Evolutionary conservation across 331 rosid genomes (phyloP).

Genomic region (Quercus tomentella): DNA sequence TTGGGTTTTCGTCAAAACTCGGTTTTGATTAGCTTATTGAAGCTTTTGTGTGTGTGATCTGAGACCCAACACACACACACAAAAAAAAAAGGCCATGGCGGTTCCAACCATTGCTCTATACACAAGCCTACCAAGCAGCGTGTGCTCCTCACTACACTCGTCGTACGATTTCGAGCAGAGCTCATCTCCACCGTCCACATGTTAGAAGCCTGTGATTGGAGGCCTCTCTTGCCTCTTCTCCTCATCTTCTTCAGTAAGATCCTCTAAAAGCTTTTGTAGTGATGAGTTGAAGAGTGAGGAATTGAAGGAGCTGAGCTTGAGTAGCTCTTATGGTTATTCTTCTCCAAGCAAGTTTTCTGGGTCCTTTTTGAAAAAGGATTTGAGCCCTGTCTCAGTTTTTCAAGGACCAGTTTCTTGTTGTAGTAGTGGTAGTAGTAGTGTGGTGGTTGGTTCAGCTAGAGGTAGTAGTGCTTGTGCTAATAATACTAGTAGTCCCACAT

Average conservation of each 20-base stretch:
- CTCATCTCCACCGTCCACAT: too few species aligned
- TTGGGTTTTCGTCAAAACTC: conserved; percentile 4
- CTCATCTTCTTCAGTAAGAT: conserved; percentile 16
- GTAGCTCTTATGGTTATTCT: conserved; percentile 69
- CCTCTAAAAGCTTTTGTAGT: background rate
- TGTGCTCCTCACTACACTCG: too few species aligned
- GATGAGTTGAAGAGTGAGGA: too few species aligned
- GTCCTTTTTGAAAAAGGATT: conserved; percentile 59
- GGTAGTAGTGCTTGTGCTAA: conserved; percentile 1
- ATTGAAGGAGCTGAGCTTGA: background rate
- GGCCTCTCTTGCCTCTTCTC: too few species aligned
- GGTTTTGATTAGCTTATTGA: conserved; percentile 1
- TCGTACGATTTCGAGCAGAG: too few species aligned
- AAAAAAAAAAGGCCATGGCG: conserved; percentile 38
- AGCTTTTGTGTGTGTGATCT: conserved; percentile 22
- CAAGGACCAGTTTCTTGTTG: conserved; percentile 82
- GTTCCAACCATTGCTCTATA: conserved; percentile 80
- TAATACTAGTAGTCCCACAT: background rate
- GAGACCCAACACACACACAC: conserved; percentile 7
- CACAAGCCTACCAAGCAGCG: background rate
- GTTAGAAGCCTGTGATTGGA: background rate
- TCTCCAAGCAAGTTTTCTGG: conserved; percentile 53
- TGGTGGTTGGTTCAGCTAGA: conserved; percentile 38
- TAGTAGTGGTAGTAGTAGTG: conserved; percentile 19
- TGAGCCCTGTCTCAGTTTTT: conserved; percentile 90